These are phyloP conservation scores for Colletotrichum brevisporum DNA, from an alignment of 2,329 filamentous ascomycete genomes.

Conservation along the genomic window DNA sequence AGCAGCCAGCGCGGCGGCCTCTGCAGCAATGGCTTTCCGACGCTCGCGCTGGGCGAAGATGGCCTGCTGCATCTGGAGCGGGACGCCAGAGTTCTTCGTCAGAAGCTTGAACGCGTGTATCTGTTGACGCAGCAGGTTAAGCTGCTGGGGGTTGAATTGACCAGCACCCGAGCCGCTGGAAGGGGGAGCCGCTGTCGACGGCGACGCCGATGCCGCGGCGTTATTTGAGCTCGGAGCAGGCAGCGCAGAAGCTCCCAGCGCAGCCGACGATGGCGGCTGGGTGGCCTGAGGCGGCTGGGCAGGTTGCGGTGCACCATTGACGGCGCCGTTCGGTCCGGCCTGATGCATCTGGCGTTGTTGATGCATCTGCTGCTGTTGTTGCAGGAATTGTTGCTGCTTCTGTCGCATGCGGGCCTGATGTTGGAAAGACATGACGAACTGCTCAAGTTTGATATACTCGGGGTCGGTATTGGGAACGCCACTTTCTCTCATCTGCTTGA, in stretches of 20 bases:
- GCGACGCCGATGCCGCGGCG: conserved; percentile 48
- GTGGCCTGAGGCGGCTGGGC: conserved; percentile 54
- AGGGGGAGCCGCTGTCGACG: conserved; percentile 49
- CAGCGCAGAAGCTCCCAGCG: conserved; percentile 56
- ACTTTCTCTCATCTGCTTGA: conserved; percentile 87
- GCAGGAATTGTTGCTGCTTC: conserved; percentile 59
- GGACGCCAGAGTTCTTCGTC: conserved; percentile 88
- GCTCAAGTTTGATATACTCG: conserved; percentile 86
- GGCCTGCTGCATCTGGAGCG: conserved; percentile 82
- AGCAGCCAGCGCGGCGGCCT: conserved; percentile 60
- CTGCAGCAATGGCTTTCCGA: conserved; percentile 68
- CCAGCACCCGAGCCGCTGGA: conserved; percentile 36
- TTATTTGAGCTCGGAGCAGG: conserved; percentile 46
- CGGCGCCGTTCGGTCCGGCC: conserved; percentile 63
- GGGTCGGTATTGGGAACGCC: conserved; percentile 87
- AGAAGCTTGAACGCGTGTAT: conserved; percentile 93
- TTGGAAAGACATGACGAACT: conserved; percentile 81
- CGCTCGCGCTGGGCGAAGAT: conserved; percentile 83
- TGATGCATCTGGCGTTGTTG: conserved; percentile 68
- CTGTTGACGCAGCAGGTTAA: conserved; percentile 84
- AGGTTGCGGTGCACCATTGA: conserved; percentile 63
- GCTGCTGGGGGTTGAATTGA: conserved; percentile 84
- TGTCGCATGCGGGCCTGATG: conserved; percentile 72
- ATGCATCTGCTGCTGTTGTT: conserved; percentile 63
- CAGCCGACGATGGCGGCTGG: conserved; percentile 52